These are phyloP conservation scores for Clavulina sp. DNA, from an alignment of 768 basidiomycete genomes.

Conservation along the genomic window DNA sequence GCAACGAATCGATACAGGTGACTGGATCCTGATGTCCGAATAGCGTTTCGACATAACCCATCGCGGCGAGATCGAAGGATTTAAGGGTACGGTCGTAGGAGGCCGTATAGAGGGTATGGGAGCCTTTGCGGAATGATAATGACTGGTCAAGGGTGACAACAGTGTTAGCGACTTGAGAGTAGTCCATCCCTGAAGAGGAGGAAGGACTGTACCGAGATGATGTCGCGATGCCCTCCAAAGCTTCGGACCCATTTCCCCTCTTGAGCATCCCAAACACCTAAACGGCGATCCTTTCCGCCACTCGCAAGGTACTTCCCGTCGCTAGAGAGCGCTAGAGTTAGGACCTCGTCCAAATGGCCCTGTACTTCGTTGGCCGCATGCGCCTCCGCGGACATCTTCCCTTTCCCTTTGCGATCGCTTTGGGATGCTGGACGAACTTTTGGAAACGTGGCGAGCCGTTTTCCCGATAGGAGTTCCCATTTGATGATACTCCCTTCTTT, in stretches of 20 bases:
- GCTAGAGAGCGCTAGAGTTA: slow-evolving; percentile 64
- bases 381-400: slow-evolving; percentile 30
- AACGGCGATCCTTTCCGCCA: slow-evolving; percentile 63
- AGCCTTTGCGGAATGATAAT: slow-evolving; percentile 60
- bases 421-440: slow-evolving; percentile 31
- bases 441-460: slow-evolving; percentile 37
- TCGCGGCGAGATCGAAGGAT: slow-evolving; percentile 62
- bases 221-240: slow-evolving; percentile 62
- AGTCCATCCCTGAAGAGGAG: slow-evolving; percentile 19
- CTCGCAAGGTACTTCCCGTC: slow-evolving; percentile 78
- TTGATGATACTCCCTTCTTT: slow-evolving; percentile 85
- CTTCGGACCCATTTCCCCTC: slow-evolving; percentile 59
- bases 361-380: slow-evolving; percentile 23
- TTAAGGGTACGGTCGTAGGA: slow-evolving; percentile 83
- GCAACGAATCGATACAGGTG: slow-evolving; percentile 57
- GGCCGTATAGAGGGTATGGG: slow-evolving; percentile 54
- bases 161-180: background rate
- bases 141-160: slow-evolving; percentile 18
- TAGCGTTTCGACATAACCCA: slow-evolving; percentile 90
- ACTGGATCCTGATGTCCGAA: slow-evolving; percentile 94
- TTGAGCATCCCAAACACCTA: slow-evolving; percentile 78
- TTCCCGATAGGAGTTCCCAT: slow-evolving; percentile 57
- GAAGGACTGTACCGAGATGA: slow-evolving; percentile 39
- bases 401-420: slow-evolving; percentile 28
- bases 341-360: slow-evolving; percentile 79